phyloP scores from a whole-genome alignment of 73 alveolate genomes.

The Paramecium biaurelia region DNA sequence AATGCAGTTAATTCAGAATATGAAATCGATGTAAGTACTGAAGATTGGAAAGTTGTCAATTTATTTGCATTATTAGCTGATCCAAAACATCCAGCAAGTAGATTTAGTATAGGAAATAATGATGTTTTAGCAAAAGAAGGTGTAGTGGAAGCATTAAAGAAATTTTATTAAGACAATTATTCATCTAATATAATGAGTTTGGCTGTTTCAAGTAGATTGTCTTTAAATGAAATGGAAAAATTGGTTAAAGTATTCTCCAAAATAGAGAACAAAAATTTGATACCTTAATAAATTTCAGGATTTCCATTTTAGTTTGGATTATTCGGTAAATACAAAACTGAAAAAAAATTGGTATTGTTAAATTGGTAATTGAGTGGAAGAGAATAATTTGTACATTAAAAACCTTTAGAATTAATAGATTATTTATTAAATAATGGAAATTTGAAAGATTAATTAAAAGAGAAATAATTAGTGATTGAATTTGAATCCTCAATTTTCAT shows the following conservation, averaged over 20 bases:
- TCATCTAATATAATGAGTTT: slow-evolving; percentile 5
- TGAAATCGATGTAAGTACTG: slow-evolving; percentile 39
- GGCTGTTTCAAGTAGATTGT: neutral
- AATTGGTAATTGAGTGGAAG: slow-evolving; percentile 41
- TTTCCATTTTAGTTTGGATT: neutral
- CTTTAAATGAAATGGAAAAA: slow-evolving; percentile 14
- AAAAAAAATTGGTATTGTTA: neutral
- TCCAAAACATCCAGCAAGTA: slow-evolving; percentile 25
- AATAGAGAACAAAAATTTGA: neutral
- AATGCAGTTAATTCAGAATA: slow-evolving; percentile 65
- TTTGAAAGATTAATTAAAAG: neutral
- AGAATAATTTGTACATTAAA: neutral
- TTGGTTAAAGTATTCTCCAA: neutral
- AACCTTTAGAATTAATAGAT: slow-evolving; percentile 25
- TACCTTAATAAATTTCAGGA: neutral
- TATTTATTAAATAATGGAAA: neutral
- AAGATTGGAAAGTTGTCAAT: slow-evolving; percentile 51
- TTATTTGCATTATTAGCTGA: neutral
- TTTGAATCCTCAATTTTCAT: neutral
- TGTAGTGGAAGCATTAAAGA: slow-evolving; percentile 7
- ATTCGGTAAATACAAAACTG: neutral
- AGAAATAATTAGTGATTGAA: neutral
- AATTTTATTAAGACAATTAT: slow-evolving; percentile 24
- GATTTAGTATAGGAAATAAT: slow-evolving; percentile 30
- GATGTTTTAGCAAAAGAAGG: slow-evolving; percentile 2